Conservation (phyloP, 1,284 basidiomycete genomes). For the Puccinia hordei region DNA sequence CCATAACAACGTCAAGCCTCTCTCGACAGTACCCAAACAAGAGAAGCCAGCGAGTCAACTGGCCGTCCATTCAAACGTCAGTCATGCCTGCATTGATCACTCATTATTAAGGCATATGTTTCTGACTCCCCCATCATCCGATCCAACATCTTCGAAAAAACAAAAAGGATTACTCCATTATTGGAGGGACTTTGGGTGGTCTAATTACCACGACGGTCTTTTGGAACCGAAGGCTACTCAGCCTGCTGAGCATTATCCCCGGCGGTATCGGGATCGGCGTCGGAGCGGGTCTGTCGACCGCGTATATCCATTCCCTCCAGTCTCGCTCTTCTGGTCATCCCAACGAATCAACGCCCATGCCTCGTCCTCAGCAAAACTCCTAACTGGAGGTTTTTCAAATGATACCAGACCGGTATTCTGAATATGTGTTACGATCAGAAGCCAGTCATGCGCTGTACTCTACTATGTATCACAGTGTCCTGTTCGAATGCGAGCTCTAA, state of each 20-base stretch:
- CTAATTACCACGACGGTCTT: slow-evolving; percentile 32
- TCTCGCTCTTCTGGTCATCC: neutral
- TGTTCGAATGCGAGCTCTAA: no score
- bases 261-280: slow-evolving; percentile 38
- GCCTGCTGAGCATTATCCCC: slow-evolving; percentile 8
- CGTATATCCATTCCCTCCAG: neutral
- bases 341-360: neutral
- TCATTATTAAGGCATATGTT: neutral
- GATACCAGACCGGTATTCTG: no score
- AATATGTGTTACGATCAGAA: no score
- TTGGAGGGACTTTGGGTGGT: slow-evolving; percentile 36
- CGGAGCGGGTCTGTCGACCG: slow-evolving; percentile 21
- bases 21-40: neutral
- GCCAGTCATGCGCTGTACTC: no score
- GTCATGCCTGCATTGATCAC: neutral
- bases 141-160: neutral
- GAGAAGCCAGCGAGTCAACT: neutral
- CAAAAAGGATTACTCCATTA: slow-evolving; percentile 41
- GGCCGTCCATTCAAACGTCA: neutral
- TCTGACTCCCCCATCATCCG: neutral
- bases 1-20: neutral
- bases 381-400: no score
- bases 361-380: no score
- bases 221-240: slow-evolving; percentile 18
- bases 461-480: no score